Percentiles rank a stretch among this genome's conserved stretches.
Evolutionary conservation across 1,284 basidiomycete genomes (phyloP).

Genomic region (Melanopsichium pennsylvanicum): DNA sequence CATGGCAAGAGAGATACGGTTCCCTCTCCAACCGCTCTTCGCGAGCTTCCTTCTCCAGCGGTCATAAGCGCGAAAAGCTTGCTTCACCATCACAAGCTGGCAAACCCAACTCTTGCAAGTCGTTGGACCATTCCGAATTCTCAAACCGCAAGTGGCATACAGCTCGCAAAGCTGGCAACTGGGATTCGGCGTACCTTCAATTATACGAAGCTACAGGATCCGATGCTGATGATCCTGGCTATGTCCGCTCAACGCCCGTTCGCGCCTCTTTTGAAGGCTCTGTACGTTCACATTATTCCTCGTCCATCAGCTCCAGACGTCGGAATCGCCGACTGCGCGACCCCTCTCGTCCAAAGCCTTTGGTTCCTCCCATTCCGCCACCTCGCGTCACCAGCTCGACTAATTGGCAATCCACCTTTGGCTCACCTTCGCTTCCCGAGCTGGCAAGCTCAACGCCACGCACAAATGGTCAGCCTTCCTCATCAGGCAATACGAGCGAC

Average conservation of each 20-base stretch:
- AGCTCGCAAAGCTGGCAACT: conserved; percentile 8
- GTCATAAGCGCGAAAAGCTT: conserved; percentile 11
- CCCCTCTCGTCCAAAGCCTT: conserved; percentile 12
- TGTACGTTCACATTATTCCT: conserved; percentile 14
- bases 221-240: conserved; percentile 29
- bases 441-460: conserved; percentile 12
- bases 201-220: conserved; percentile 13
- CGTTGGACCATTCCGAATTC: conserved; percentile 19
- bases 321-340: conserved; percentile 25
- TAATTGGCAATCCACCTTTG: conserved; percentile 33
- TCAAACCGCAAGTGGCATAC: conserved; percentile 6
- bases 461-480: not conserved
- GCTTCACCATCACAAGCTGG: not conserved
- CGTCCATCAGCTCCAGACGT: conserved; percentile 12
- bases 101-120: conserved; percentile 10
- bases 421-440: conserved; percentile 30
- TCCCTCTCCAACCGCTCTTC: conserved; percentile 23
- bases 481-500: conserved; percentile 17
- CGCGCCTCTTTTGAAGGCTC: conserved; percentile 32
- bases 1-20: conserved; percentile 30
- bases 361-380: conserved; percentile 36
- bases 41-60: conserved; percentile 17
- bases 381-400: conserved; percentile 35
- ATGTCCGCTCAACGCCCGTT: conserved; percentile 8
- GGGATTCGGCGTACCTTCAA: conserved; percentile 5